These are phyloP conservation scores for Leishmania aethiopica DNA, from an alignment of 208 protist genomes.

Conservation along the genomic window DNA sequence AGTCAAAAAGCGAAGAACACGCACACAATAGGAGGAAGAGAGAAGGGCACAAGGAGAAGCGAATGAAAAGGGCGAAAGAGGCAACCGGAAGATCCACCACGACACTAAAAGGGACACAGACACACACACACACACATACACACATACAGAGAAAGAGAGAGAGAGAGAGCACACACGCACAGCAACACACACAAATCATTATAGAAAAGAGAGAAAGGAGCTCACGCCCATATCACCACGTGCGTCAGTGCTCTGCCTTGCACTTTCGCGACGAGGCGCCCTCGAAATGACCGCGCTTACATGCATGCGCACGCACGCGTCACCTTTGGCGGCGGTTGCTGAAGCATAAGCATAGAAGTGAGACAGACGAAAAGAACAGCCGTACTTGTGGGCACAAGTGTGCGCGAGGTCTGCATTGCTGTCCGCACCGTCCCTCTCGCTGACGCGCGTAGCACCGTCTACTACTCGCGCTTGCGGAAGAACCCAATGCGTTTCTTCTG, in stretches of 20 bases:
- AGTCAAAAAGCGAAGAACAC: not conserved
- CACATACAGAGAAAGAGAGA: not conserved
- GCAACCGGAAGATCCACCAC: not conserved
- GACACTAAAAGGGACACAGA: not conserved
- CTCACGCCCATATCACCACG: not conserved
- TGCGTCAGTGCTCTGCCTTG: not conserved
- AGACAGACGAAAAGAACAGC: not conserved
- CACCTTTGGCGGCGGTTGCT: not conserved
- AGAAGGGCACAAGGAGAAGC: not conserved
- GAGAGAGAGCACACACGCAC: not conserved
- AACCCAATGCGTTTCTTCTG: slow-evolving; percentile 34
- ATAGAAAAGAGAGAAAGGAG: not conserved
- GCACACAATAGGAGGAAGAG: not conserved
- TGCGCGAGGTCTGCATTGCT: not conserved
- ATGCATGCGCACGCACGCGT: not conserved
- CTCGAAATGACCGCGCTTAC: not conserved
- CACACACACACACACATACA: not conserved
- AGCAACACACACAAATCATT: not conserved
- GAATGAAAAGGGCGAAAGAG: not conserved
- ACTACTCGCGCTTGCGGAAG: slow-evolving; percentile 26
- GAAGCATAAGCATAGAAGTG: not conserved
- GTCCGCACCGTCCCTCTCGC: not conserved
- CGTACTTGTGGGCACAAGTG: not conserved
- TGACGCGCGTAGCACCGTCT: not conserved
- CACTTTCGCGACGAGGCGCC: not conserved